Conservation (phyloP, 2,329 filamentous ascomycete genomes). For the Clonostachys rosea region DNA sequence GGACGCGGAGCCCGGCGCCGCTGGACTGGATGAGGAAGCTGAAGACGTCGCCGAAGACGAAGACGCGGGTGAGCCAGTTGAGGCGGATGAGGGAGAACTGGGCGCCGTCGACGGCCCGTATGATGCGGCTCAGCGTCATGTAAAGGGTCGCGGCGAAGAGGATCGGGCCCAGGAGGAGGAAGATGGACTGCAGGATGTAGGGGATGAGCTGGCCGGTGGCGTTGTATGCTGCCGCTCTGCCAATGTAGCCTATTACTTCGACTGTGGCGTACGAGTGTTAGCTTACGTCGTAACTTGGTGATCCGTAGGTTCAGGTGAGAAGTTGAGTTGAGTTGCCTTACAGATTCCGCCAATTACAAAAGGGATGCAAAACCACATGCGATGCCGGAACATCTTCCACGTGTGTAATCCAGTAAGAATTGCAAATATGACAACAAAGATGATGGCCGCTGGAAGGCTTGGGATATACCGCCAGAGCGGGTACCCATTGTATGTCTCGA, state of each 20-base stretch:
- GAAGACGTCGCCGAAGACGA: slow-evolving; percentile 20
- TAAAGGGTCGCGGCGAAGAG: slow-evolving; percentile 40
- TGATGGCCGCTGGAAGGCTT: slow-evolving; percentile 33
- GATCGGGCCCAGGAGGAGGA: slow-evolving; percentile 33
- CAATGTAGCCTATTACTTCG: slow-evolving; percentile 25
- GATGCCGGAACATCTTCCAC: slow-evolving; percentile 31
- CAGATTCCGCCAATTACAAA: slow-evolving; percentile 38
- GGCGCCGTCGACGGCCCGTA: slow-evolving; percentile 16
- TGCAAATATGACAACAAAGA: slow-evolving; percentile 38
- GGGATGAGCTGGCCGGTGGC: slow-evolving; percentile 14
- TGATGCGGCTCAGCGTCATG: slow-evolving; percentile 35
- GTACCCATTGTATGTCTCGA: slow-evolving; percentile 4
- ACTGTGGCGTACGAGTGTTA: slow-evolving; percentile 12
- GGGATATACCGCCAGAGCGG: slow-evolving; percentile 27
- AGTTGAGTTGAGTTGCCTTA: slow-evolving; percentile 19
- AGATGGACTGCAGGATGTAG: slow-evolving; percentile 24
- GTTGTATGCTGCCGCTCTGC: slow-evolving; percentile 11
- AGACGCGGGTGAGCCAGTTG: slow-evolving; percentile 20
- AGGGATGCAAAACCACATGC: slow-evolving; percentile 42
- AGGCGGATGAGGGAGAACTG: slow-evolving; percentile 10
- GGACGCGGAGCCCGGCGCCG: slow-evolving; percentile 15
- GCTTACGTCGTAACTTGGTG: no score
- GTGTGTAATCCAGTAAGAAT: slow-evolving; percentile 30
- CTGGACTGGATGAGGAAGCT: slow-evolving; percentile 19
- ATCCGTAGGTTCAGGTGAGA: neutral